A percentile compares a stretch with the other conserved stretches of the same genome.
Evolutionary conservation across 352 stramenopile genomes (phyloP).

Genomic region (Globisporangium spinosum): DNA sequence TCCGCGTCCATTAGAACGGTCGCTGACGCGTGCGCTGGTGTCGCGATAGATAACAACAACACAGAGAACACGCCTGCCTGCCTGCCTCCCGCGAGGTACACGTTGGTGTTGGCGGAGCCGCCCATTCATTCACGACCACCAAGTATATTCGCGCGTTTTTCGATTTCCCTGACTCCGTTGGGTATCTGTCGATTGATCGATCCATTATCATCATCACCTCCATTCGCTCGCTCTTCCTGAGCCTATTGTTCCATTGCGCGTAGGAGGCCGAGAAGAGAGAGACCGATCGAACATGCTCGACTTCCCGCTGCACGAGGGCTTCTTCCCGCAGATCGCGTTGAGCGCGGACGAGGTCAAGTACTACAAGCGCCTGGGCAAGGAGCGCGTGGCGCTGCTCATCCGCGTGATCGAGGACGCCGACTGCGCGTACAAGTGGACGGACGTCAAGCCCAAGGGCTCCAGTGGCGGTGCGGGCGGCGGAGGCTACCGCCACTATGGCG

Average conservation of each 20-base stretch:
- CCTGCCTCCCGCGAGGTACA: no score
- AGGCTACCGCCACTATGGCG: neutral
- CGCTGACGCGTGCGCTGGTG: neutral
- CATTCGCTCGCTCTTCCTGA: neutral
- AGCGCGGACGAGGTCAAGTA: conserved; percentile 69
- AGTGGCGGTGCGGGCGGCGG: conserved; percentile 1
- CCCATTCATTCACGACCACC: no score
- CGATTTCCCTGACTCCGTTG: neutral
- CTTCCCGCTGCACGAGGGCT: conserved; percentile 57
- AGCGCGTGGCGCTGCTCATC: conserved; percentile 60
- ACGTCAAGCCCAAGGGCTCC: conserved; percentile 9
- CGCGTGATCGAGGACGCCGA: conserved; percentile 72
- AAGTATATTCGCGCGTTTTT: neutral
- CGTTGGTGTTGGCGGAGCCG: no score
- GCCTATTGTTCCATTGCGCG: conserved; percentile 8
- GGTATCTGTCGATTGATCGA: neutral
- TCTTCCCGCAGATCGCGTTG: conserved; percentile 79
- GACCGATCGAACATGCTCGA: conserved; percentile 25
- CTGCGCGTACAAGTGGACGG: conserved; percentile 65
- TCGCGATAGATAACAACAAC: no score
- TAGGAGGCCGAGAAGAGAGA: neutral
- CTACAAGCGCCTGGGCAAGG: conserved; percentile 66
- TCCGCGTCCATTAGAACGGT: neutral
- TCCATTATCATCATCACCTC: neutral
- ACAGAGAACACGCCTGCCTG: no score